Conservation (phyloP, 208 protist species). For the Leishmania mexicana region DNA sequence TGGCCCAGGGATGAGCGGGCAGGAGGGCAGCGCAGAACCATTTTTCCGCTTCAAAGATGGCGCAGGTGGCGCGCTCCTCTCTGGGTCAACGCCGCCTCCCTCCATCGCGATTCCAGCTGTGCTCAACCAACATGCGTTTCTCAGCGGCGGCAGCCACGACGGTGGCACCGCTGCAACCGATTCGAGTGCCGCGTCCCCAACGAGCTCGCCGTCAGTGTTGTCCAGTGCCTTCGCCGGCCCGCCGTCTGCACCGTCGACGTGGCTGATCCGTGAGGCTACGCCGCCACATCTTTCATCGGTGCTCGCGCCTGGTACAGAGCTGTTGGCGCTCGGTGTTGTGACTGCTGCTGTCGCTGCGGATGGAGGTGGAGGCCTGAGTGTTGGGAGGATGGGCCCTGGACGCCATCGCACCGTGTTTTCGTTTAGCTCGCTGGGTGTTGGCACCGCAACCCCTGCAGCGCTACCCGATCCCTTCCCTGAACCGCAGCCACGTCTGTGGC, state of each 20-base stretch:
- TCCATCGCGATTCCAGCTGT: not conserved
- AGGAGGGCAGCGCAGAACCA: not conserved
- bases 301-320: constrained; percentile 1
- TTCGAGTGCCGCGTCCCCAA: not conserved
- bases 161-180: not conserved
- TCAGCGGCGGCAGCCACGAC: not conserved
- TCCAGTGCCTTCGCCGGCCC: not conserved
- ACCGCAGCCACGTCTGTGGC: not conserved
- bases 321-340: not conserved
- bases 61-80: not conserved
- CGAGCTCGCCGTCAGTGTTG: not conserved
- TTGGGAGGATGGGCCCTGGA: not conserved
- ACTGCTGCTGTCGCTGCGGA: not conserved
- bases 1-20: not conserved
- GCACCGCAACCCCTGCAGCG: not conserved
- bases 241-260: constrained; percentile 5
- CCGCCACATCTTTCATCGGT: not conserved
- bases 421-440: constrained; percentile 12
- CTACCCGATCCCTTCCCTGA: not conserved
- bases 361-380: not conserved
- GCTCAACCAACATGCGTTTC: not conserved
- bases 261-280: not conserved
- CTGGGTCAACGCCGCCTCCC: not conserved
- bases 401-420: constrained; percentile 34
- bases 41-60: not conserved